These are phyloP conservation scores for Stephania yunnanensis DNA, from an alignment of 164 flowering plant genomes.

Conservation along the genomic window DNA sequence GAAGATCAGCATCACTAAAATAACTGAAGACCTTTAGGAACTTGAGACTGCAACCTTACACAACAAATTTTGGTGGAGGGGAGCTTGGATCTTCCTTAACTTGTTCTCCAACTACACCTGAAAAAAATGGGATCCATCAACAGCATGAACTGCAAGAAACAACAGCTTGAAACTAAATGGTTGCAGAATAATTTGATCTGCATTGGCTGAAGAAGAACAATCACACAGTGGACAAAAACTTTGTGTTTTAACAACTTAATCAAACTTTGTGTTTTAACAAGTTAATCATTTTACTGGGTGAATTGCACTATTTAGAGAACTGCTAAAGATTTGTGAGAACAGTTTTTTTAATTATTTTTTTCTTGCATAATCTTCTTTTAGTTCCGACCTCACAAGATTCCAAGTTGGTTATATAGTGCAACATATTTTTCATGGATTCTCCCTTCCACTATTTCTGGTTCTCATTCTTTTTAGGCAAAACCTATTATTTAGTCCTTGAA, in stretches of 20 bases:
- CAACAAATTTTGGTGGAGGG: slow-evolving; percentile 7
- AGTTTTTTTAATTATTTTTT: too few relatives aligned
- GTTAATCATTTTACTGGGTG: neutral
- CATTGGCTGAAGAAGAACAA: neutral
- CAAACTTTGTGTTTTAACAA: too few relatives aligned
- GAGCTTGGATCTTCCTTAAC: neutral
- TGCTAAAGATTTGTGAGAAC: too few relatives aligned
- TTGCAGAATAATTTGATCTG: neutral
- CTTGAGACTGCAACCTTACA: neutral
- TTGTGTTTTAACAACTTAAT: neutral
- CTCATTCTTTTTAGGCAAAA: too few relatives aligned
- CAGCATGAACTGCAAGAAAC: neutral
- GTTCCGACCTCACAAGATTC: too few relatives aligned
- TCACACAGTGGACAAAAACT: neutral
- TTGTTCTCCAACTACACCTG: slow-evolving; percentile 6
- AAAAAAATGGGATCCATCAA: neutral
- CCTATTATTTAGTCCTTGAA: too few relatives aligned
- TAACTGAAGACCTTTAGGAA: neutral
- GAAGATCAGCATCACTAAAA: neutral
- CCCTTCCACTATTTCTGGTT: too few relatives aligned
- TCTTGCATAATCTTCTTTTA: too few relatives aligned
- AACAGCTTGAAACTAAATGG: neutral
- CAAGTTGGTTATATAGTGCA: too few relatives aligned
- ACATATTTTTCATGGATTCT: too few relatives aligned
- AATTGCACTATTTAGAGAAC: too few relatives aligned